Evolutionary conservation across 1,284 basidiomycete genomes (phyloP).

Genomic region (Ustanciosporium gigantosporum): DNA sequence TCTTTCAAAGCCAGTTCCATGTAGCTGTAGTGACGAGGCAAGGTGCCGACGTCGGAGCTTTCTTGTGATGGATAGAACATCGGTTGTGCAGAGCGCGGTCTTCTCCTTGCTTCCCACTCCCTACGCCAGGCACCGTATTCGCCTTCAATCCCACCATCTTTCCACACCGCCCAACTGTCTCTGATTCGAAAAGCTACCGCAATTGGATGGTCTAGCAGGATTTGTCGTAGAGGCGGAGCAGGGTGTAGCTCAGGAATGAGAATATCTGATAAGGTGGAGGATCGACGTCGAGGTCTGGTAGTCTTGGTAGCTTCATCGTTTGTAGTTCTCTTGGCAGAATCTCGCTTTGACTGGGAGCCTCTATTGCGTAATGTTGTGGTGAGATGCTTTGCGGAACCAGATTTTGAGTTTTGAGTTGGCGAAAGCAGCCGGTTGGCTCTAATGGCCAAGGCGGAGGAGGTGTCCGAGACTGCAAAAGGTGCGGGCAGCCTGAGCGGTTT

Average conservation of each 20-base stretch:
- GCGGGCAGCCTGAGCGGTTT: slow-evolving; percentile 23
- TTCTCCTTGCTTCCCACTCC: slow-evolving; percentile 61
- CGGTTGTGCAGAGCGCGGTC: not conserved
- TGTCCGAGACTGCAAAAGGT: slow-evolving; percentile 28
- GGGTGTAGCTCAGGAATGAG: slow-evolving; percentile 28
- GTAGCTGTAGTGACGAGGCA: slow-evolving; percentile 60
- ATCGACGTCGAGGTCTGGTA: slow-evolving; percentile 2
- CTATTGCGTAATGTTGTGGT: too few relatives aligned
- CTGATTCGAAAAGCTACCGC: slow-evolving; percentile 71
- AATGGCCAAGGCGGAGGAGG: slow-evolving; percentile 18
- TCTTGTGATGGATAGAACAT: not conserved
- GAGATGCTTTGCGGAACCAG: too few relatives aligned
- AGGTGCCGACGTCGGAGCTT: not conserved
- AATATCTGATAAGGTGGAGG: slow-evolving; percentile 16
- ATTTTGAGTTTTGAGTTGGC: slow-evolving; percentile 3
- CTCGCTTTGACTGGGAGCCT: too few relatives aligned
- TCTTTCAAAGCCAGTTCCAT: slow-evolving; percentile 73
- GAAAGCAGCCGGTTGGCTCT: slow-evolving; percentile 16
- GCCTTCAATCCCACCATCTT: slow-evolving; percentile 70
- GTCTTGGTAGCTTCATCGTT: not conserved
- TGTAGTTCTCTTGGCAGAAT: too few relatives aligned
- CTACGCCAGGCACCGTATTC: slow-evolving; percentile 71
- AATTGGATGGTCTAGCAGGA: slow-evolving; percentile 68
- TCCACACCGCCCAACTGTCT: slow-evolving; percentile 79
- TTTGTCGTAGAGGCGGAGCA: slow-evolving; percentile 62